Evolutionary conservation across 192 early-diverging fungal genomes (phyloP).

Genomic region (Umbelopsis sp.): DNA sequence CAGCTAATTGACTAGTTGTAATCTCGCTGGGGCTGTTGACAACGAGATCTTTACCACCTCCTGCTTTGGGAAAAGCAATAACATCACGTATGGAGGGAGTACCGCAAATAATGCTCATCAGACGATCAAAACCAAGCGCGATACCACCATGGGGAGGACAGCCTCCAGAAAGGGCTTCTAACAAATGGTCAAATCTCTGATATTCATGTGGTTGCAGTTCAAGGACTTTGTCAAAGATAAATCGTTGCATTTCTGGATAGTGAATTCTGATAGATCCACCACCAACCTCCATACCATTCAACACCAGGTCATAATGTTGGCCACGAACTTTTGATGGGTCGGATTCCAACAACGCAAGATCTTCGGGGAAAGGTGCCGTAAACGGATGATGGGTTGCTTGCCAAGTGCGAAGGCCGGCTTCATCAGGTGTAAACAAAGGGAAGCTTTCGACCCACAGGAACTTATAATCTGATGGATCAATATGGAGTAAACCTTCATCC

Average conservation of each 20-base stretch:
- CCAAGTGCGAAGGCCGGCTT: conserved; percentile 43
- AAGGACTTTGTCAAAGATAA: conserved; percentile 74
- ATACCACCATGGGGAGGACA: conserved; percentile 92
- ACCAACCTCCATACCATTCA: conserved; percentile 91
- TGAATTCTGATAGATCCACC: conserved; percentile 91
- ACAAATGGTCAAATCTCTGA: conserved; percentile 75
- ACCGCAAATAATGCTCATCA: conserved; percentile 75
- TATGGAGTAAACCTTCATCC: conserved; percentile 48
- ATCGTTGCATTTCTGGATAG: conserved; percentile 70
- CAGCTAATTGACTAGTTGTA: conserved; percentile 57
- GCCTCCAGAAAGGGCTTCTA: conserved; percentile 77
- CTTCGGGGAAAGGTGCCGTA: conserved; percentile 76
- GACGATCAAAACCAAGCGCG: conserved; percentile 77
- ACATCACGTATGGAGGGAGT: conserved; percentile 82
- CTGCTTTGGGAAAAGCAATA: conserved; percentile 91
- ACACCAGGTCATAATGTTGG: conserved; percentile 88
- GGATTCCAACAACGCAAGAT: conserved; percentile 61
- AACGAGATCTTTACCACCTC: conserved; percentile 79
- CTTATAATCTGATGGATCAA: conserved; percentile 51
- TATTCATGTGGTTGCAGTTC: conserved; percentile 55
- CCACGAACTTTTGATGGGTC: conserved; percentile 67
- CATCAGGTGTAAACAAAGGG: conserved; percentile 81
- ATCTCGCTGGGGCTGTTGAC: conserved; percentile 74
- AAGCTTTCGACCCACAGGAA: conserved; percentile 92
- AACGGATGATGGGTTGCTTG: conserved; percentile 91